These are phyloP conservation scores for Geranomyces variabilis DNA, from an alignment of 192 early-diverging fungal genomes.

Conservation along the genomic window DNA sequence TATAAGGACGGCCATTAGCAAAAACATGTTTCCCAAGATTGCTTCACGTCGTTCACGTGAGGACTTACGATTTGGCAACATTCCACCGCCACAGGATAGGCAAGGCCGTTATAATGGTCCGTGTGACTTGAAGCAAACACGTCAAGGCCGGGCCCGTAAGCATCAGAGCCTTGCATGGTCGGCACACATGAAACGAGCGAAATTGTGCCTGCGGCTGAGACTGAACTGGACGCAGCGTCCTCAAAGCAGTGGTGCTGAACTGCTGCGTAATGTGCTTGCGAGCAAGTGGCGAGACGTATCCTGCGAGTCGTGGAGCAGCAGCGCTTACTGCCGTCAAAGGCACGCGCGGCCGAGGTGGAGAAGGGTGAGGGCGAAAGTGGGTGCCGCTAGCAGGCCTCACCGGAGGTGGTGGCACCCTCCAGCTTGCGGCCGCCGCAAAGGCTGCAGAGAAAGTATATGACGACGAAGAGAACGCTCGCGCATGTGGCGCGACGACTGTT, in stretches of 20 bases:
- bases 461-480: background rate
- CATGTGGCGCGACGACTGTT: background rate
- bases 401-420: background rate
- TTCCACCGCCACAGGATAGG: slow-evolving; percentile 39
- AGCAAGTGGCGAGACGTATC: too few species aligned
- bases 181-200: background rate
- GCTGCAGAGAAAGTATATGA: background rate
- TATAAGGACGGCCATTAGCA: background rate
- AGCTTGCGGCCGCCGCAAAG: background rate
- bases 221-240: too few species aligned
- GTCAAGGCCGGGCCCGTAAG: slow-evolving; percentile 15
- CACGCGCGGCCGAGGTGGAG: background rate
- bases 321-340: too few species aligned
- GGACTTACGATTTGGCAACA: slow-evolving; percentile 7
- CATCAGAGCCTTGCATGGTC: background rate
- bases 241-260: too few species aligned
- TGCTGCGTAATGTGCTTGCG: too few species aligned
- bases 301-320: too few species aligned
- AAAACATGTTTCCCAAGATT: background rate
- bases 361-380: background rate
- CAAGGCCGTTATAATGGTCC: slow-evolving; percentile 29
- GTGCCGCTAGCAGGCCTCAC: background rate
- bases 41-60: background rate
- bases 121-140: slow-evolving; percentile 21
- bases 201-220: too few species aligned